These are phyloP conservation scores for Kodamaea alishanica DNA, from an alignment of 1,139 yeast genomes.

Conservation along the genomic window DNA sequence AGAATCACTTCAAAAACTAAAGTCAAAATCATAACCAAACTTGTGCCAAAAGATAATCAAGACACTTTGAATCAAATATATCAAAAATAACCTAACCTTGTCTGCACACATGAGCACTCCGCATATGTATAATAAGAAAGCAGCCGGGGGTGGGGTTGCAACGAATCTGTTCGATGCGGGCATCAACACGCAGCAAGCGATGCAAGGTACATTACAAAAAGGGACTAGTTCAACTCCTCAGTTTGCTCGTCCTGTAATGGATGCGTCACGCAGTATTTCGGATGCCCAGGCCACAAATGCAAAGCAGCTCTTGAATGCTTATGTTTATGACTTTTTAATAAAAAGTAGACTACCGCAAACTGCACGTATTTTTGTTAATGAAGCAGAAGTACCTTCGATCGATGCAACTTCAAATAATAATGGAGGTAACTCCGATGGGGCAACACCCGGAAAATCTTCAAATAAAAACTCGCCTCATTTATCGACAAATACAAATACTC, in stretches of 20 bases:
- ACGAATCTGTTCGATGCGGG: background rate
- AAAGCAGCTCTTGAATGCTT: conserved; percentile 72
- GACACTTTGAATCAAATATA: background rate
- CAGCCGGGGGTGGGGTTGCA: conserved; percentile 12
- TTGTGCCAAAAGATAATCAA: too few species aligned
- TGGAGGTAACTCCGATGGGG: conserved; percentile 2
- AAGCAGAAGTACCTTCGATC: conserved; percentile 54
- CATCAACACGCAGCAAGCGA: background rate
- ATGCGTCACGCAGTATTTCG: conserved; percentile 26
- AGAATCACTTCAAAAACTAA: background rate
- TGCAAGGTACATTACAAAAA: conserved; percentile 6
- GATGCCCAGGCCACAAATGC: conserved; percentile 56
- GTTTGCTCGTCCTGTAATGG: conserved; percentile 19
- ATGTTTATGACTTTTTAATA: conserved; percentile 79
- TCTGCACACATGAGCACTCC: conserved; percentile 36
- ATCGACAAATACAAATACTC: conserved; percentile 12
- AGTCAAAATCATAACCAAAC: background rate
- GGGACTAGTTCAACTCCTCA: background rate
- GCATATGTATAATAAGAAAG: conserved; percentile 28
- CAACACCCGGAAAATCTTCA: conserved; percentile 9
- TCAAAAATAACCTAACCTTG: background rate
- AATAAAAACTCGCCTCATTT: conserved; percentile 21
- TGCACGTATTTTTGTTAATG: conserved; percentile 68
- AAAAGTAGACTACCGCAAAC: conserved; percentile 71
- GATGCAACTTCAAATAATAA: conserved; percentile 6